Evolutionary conservation across 2,329 filamentous ascomycete genomes (phyloP).

Genomic region (Exophiala aquamarina): DNA sequence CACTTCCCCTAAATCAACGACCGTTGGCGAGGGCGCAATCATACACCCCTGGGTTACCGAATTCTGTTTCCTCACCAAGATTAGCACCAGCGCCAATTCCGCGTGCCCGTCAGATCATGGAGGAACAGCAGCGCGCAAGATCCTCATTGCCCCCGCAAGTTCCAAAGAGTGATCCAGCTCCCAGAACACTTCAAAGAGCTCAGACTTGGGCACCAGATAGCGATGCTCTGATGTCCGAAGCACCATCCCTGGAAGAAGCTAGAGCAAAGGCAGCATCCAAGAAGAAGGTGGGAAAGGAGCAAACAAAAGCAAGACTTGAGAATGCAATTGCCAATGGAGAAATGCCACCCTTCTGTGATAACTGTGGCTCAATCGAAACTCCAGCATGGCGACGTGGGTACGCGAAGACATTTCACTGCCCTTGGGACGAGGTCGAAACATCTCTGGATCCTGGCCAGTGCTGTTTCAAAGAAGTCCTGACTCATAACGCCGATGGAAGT

Average conservation of each 20-base stretch:
- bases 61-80: slow-evolving; percentile 23
- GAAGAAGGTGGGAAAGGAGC: slow-evolving; percentile 66
- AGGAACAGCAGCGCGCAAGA: slow-evolving; percentile 25
- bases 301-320: slow-evolving; percentile 57
- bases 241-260: slow-evolving; percentile 36
- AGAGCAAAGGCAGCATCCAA: slow-evolving; percentile 54
- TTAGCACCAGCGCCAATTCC: slow-evolving; percentile 27
- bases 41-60: slow-evolving; percentile 14
- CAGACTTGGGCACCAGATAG: slow-evolving; percentile 47
- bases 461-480: slow-evolving; percentile 69
- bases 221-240: slow-evolving; percentile 43
- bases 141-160: slow-evolving; percentile 34
- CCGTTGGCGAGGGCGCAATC: slow-evolving; percentile 22
- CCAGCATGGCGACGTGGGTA: slow-evolving; percentile 95
- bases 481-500: slow-evolving; percentile 62
- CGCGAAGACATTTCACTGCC: slow-evolving; percentile 71
- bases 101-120: slow-evolving; percentile 26
- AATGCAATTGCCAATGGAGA: slow-evolving; percentile 71
- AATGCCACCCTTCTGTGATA: slow-evolving; percentile 84
- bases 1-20: slow-evolving; percentile 13
- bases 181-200: slow-evolving; percentile 42
- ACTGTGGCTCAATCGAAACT: slow-evolving; percentile 93
- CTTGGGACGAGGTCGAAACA: slow-evolving; percentile 68
- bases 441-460: slow-evolving; percentile 72
- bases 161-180: slow-evolving; percentile 54